These are phyloP conservation scores for Epichloe amarillans DNA, from an alignment of 2,329 filamentous ascomycete genomes.

Conservation along the genomic window DNA sequence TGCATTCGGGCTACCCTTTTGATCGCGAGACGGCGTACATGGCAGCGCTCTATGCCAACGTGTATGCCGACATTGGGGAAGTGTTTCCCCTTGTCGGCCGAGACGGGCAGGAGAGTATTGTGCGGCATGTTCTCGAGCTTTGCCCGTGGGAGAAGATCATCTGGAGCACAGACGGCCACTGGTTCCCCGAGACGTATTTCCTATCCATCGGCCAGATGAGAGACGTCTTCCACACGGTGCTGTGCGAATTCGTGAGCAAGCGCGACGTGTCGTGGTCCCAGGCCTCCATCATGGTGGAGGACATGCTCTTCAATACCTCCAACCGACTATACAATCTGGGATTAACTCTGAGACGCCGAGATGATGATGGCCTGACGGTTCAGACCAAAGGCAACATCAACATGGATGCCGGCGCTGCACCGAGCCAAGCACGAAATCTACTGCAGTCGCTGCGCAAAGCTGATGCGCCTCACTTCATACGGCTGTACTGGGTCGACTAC, in stretches of 20 bases:
- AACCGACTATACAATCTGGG: constrained; percentile 58
- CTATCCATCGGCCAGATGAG: constrained; percentile 60
- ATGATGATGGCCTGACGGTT: not conserved
- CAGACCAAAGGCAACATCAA: not conserved
- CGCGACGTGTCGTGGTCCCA: constrained; percentile 47
- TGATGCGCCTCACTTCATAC: constrained; percentile 36
- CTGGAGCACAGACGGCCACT: constrained; percentile 72
- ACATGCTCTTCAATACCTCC: constrained; percentile 64
- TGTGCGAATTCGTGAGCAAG: constrained; percentile 53
- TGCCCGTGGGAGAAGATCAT: constrained; percentile 63
- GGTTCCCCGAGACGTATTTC: constrained; percentile 65
- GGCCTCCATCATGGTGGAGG: constrained; percentile 49
- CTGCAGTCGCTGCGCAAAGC: not conserved
- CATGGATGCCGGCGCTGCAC: not conserved
- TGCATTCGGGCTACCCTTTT: constrained; percentile 74
- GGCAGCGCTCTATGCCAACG: constrained; percentile 63
- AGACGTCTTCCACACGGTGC: constrained; percentile 53
- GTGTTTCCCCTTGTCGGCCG: constrained; percentile 69
- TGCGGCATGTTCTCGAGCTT: constrained; percentile 62
- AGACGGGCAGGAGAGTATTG: constrained; percentile 57
- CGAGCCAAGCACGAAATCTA: not conserved
- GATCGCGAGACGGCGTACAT: constrained; percentile 68
- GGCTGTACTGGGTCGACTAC: constrained; percentile 67
- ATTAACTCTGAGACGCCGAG: not conserved
- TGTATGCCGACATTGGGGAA: constrained; percentile 71